These are phyloP conservation scores for Phalaenopsis equestris DNA, from an alignment of 106 monocot species.

Conservation along the genomic window DNA sequence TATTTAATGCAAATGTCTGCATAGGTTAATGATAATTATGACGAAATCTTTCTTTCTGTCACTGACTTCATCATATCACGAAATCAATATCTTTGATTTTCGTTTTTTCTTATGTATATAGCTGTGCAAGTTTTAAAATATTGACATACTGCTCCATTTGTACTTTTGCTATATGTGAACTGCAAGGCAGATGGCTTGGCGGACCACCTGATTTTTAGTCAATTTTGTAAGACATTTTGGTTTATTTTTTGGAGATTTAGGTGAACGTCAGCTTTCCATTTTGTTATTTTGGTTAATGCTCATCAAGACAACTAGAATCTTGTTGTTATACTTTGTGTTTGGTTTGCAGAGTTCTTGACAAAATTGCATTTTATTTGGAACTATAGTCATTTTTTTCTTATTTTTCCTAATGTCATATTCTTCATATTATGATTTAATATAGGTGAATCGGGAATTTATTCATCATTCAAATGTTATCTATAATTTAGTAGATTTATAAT, in stretches of 20 bases:
- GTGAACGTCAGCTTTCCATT: not conserved
- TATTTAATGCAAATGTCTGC: not conserved
- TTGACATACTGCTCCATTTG: not conserved
- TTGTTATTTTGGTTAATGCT: not conserved
- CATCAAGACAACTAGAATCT: too few relatives aligned
- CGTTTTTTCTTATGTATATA: not conserved
- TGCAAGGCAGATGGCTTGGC: not conserved
- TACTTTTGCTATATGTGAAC: not conserved
- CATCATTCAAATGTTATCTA: not conserved
- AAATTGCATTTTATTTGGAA: not conserved
- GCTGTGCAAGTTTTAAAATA: not conserved
- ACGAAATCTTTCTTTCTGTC: not conserved
- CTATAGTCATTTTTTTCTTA: not conserved
- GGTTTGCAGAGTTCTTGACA: not conserved
- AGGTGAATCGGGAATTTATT: not conserved
- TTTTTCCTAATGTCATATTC: not conserved
- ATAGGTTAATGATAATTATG: not conserved
- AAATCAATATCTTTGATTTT: not conserved
- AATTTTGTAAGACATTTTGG: not conserved
- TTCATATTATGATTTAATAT: not conserved
- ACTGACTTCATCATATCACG: not conserved
- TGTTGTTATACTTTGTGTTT: not conserved
- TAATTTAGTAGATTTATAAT: not conserved
- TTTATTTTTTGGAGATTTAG: not conserved
- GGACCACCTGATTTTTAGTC: not conserved